These are phyloP conservation scores for Infundibulicybe gibba DNA, from an alignment of 768 basidiomycete species.

Conservation along the genomic window DNA sequence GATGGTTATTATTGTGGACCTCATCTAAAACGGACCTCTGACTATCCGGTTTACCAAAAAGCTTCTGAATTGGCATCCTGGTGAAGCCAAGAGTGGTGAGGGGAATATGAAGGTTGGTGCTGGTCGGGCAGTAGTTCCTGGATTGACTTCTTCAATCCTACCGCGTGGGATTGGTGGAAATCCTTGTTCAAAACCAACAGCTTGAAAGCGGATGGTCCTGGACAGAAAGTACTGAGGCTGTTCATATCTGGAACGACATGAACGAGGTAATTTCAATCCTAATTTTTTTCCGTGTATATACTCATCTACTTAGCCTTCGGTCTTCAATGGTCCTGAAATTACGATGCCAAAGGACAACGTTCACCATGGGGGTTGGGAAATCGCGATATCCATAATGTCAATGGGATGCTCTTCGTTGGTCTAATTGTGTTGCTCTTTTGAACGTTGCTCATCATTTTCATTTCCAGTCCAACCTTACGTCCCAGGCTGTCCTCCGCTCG, in stretches of 20 bases:
- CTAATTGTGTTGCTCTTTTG: not conserved
- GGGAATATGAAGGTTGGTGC: slow-evolving; percentile 97
- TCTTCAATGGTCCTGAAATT: slow-evolving; percentile 99
- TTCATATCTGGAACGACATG: slow-evolving; percentile 99
- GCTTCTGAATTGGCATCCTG: slow-evolving; percentile 80
- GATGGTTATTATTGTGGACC: slow-evolving; percentile 99
- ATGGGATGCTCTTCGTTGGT: slow-evolving; percentile 89
- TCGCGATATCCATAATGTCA: slow-evolving; percentile 95
- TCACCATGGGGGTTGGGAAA: slow-evolving; percentile 96
- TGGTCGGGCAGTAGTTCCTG: slow-evolving; percentile 96
- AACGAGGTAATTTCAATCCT: slow-evolving; percentile 67
- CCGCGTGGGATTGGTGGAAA: slow-evolving; percentile 88
- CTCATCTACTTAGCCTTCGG: slow-evolving; percentile 64
- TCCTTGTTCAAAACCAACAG: slow-evolving; percentile 68
- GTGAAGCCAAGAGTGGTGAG: slow-evolving; percentile 81
- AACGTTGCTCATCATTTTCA: not conserved
- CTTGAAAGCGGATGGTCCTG: slow-evolving; percentile 63
- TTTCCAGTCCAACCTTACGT: slow-evolving; percentile 75
- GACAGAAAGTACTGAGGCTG: slow-evolving; percentile 74
- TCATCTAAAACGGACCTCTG: slow-evolving; percentile 79
- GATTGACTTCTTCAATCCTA: slow-evolving; percentile 97
- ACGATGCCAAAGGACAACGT: slow-evolving; percentile 62
- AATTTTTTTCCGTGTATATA: slow-evolving; percentile 1
- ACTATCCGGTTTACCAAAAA: slow-evolving; percentile 82
- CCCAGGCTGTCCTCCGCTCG: slow-evolving; percentile 76